Evolutionary conservation across 2,329 filamentous ascomycete genomes (phyloP).

Genomic region (Pseudogymnoascus sp.): DNA sequence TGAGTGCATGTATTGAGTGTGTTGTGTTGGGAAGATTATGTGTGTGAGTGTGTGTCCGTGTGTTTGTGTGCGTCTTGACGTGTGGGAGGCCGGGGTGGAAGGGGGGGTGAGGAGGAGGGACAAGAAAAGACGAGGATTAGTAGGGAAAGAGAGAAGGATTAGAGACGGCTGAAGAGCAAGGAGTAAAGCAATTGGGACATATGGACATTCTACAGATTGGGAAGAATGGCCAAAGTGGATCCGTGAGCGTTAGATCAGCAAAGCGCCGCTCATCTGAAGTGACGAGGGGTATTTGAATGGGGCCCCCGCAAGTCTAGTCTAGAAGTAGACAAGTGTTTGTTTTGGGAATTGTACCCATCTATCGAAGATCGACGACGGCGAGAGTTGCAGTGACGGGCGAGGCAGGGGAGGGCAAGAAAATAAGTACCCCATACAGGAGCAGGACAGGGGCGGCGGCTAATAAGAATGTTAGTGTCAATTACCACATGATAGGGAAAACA

Average conservation of each 20-base stretch:
- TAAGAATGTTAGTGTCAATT: not conserved
- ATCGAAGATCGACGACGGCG: not conserved
- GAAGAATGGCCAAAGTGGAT: not conserved
- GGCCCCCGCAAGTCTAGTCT: not conserved
- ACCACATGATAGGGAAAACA: not conserved
- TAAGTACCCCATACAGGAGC: not conserved
- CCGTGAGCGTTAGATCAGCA: not conserved
- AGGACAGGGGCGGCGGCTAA: not conserved
- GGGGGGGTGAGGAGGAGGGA: not conserved
- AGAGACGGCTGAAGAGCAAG: not conserved
- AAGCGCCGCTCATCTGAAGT: not conserved
- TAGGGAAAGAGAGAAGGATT: not conserved
- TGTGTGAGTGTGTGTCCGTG: slow-evolving; percentile 1
- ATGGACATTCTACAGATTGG: not conserved
- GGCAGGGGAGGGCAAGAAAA: not conserved
- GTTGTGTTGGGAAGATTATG: slow-evolving; percentile 1
- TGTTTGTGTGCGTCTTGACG: not conserved
- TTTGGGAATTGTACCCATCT: not conserved
- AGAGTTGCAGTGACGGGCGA: not conserved
- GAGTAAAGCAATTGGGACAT: not conserved
- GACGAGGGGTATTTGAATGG: not conserved
- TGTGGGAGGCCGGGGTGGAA: not conserved
- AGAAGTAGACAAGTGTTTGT: not conserved
- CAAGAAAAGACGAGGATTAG: not conserved
- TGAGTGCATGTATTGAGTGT: not conserved